phyloP scores from a whole-genome alignment of 176 grass and related monocot species.

The Cenchrus fungigraminus region DNA sequence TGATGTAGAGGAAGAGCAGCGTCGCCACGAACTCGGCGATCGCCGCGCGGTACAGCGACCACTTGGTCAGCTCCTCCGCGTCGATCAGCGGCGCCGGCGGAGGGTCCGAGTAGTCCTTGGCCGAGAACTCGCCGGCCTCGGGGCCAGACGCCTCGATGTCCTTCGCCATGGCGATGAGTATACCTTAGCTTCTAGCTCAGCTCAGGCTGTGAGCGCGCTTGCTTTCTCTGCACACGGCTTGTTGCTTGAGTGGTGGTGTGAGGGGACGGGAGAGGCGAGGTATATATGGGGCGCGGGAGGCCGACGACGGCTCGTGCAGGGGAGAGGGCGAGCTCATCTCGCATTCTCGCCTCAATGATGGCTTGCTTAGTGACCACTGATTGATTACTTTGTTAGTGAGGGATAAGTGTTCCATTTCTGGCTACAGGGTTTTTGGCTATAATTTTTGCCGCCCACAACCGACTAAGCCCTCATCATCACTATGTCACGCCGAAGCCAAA shows the following conservation, averaged over 20 bases:
- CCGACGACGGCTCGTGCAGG: not conserved
- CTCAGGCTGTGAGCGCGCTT: slow-evolving; percentile 1
- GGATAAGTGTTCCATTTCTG: slow-evolving; percentile 42
- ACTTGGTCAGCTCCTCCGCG: slow-evolving; percentile 68
- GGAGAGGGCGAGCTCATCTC: slow-evolving; percentile 33
- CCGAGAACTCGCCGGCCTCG: slow-evolving; percentile 47
- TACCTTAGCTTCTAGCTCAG: not conserved
- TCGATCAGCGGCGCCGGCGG: slow-evolving; percentile 76
- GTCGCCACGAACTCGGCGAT: slow-evolving; percentile 92
- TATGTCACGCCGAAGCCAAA: slow-evolving; percentile 38
- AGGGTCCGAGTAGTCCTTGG: slow-evolving; percentile 91
- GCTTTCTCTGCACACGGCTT: not conserved
- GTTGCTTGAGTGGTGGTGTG: slow-evolving; percentile 36
- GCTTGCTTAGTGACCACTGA: slow-evolving; percentile 15
- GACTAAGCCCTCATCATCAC: slow-evolving; percentile 60
- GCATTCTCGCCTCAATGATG: slow-evolving; percentile 18
- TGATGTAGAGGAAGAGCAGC: slow-evolving; percentile 89
- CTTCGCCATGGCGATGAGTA: slow-evolving; percentile 58
- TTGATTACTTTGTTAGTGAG: slow-evolving; percentile 32
- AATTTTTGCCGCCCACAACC: slow-evolving; percentile 71
- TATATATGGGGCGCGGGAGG: slow-evolving; percentile 44
- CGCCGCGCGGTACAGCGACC: slow-evolving; percentile 84
- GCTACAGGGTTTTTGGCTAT: slow-evolving; percentile 40
- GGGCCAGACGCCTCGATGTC: slow-evolving; percentile 63
- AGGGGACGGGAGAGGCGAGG: slow-evolving; percentile 19